phyloP scores from a whole-genome alignment of 1,284 basidiomycete species.

The Microbotryomycetes sp. region DNA sequence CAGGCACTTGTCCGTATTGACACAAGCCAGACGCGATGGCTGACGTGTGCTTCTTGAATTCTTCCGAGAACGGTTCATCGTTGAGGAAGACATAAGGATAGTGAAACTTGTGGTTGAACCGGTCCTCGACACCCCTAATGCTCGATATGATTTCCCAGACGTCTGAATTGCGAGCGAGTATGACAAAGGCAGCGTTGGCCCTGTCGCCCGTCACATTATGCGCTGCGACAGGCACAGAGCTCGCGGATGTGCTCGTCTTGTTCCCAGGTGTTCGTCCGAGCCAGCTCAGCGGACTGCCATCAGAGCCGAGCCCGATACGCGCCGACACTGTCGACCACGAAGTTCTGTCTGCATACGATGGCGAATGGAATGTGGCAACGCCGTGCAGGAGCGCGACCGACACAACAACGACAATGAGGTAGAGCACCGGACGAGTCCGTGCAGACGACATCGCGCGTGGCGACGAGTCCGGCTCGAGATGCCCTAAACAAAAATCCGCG shows the following conservation, averaged over 20 bases:
- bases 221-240: not conserved
- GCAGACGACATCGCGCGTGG: not conserved
- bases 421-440: not conserved
- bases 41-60: constrained; percentile 39
- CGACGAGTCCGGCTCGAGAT: not conserved
- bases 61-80: constrained; percentile 40
- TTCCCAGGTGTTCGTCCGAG: not conserved
- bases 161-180: constrained; percentile 40
- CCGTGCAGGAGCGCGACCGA: not conserved
- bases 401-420: not conserved
- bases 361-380: not conserved
- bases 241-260: not conserved
- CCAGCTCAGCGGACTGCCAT: not conserved
- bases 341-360: not conserved
- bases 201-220: not conserved
- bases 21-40: constrained; percentile 36
- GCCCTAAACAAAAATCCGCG: not conserved
- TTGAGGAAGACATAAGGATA: constrained; percentile 45
- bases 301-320: not conserved
- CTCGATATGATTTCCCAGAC: constrained; percentile 35
- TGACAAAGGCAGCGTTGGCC: constrained; percentile 36
- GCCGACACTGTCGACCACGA: not conserved
- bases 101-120: constrained; percentile 39
- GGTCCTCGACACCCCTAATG: constrained; percentile 31
- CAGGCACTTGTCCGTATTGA: constrained; percentile 69